A percentile compares a stretch with the other conserved stretches of the same genome.
Evolutionary conservation across 164 flowering plant species (phyloP).

Genomic region (Berberis thunbergii): DNA sequence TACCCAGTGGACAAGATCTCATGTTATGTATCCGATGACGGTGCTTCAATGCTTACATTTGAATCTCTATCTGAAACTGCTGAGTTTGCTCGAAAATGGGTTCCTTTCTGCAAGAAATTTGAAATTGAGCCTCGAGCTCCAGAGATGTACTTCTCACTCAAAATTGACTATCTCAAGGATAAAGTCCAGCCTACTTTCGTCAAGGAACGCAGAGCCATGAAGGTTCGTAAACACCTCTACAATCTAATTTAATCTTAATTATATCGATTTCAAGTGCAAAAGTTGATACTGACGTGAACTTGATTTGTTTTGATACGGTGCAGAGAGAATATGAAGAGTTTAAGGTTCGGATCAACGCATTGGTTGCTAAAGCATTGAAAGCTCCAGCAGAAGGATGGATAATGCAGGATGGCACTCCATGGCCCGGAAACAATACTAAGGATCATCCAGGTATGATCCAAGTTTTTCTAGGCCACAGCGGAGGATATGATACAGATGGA

Average conservation of each 20-base stretch:
- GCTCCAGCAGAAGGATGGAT: slow-evolving; percentile 94
- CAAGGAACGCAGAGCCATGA: slow-evolving; percentile 96
- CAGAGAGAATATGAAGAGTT: slow-evolving; percentile 99
- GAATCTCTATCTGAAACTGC: slow-evolving; percentile 91
- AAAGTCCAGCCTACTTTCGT: slow-evolving; percentile 95
- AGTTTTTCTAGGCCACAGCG: slow-evolving; percentile 93
- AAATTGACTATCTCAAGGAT: slow-evolving; percentile 88
- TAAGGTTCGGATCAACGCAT: slow-evolving; percentile 81
- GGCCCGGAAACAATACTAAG: slow-evolving; percentile 95
- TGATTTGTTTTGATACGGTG: neutral
- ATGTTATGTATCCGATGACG: slow-evolving; percentile 96
- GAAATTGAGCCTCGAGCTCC: slow-evolving; percentile 93
- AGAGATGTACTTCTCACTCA: slow-evolving; percentile 77
- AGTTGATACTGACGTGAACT: neutral
- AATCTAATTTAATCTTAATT: neutral
- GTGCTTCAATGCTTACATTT: slow-evolving; percentile 93
- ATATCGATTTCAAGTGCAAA: neutral
- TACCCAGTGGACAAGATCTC: slow-evolving; percentile 91
- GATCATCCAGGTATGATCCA: slow-evolving; percentile 99
- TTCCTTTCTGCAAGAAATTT: slow-evolving; percentile 91
- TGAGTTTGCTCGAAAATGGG: slow-evolving; percentile 93
- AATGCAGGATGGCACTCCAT: slow-evolving; percentile 97
- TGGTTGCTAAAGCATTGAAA: slow-evolving; percentile 78
- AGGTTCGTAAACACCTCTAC: slow-evolving; percentile 31
- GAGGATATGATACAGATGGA: slow-evolving; percentile 88